Evolutionary conservation across 768 basidiomycete genomes (phyloP).

Genomic region (Rhizopogon roseolus): DNA sequence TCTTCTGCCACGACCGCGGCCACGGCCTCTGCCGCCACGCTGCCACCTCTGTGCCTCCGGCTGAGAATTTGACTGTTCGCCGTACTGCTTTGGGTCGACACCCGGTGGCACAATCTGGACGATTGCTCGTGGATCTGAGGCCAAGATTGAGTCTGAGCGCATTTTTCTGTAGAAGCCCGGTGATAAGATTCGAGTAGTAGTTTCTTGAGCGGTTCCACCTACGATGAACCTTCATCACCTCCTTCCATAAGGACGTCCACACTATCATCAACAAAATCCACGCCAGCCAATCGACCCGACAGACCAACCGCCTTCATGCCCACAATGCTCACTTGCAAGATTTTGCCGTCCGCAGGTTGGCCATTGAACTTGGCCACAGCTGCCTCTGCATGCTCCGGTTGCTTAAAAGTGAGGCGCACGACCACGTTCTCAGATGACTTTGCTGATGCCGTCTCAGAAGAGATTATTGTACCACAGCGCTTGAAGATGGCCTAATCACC

Average conservation of each 20-base stretch:
- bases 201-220: conserved; percentile 7
- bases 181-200: neutral
- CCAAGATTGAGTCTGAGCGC: conserved; percentile 74
- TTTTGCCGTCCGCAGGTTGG: conserved; percentile 78
- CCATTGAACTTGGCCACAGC: conserved; percentile 76
- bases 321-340: conserved; percentile 59
- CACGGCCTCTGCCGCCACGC: conserved; percentile 21
- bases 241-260: conserved; percentile 55
- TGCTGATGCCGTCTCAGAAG: conserved; percentile 22
- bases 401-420: conserved; percentile 73
- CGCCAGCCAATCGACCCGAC: conserved; percentile 52
- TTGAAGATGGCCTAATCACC: conserved; percentile 64
- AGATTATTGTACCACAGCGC: conserved; percentile 64
- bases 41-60: conserved; percentile 21
- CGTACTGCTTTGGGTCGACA: conserved; percentile 49
- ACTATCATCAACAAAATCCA: conserved; percentile 39
- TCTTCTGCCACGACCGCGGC: conserved; percentile 17
- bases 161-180: conserved; percentile 55
- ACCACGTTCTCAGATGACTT: conserved; percentile 34
- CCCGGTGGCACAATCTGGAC: conserved; percentile 69
- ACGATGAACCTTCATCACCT: conserved; percentile 48
- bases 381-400: conserved; percentile 51
- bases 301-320: conserved; percentile 53
- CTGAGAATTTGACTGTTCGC: conserved; percentile 22
- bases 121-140: conserved; percentile 56